phyloP scores from a whole-genome alignment of 2,329 filamentous ascomycete genomes.

The Cordyceps sp. region DNA sequence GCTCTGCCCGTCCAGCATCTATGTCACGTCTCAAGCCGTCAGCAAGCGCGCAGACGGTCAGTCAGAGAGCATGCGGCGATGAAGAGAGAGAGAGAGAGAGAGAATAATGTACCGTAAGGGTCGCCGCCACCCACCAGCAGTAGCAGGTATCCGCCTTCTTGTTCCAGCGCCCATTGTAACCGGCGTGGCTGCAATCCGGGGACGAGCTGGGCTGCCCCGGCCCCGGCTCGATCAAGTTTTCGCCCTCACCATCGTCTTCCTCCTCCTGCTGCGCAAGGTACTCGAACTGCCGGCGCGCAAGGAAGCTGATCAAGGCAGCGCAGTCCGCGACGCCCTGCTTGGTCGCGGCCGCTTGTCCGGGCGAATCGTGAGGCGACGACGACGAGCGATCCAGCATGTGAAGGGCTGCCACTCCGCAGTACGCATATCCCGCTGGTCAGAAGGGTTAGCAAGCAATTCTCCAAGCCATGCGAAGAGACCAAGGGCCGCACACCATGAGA shows the following conservation, averaged over 20 bases:
- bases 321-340: constrained; percentile 18
- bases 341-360: constrained; percentile 10
- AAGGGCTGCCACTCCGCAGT: constrained; percentile 69
- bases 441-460: neutral
- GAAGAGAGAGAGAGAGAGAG: too few relatives aligned
- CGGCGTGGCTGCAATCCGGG: constrained; percentile 33
- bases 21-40: neutral
- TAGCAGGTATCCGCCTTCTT: constrained; percentile 94
- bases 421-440: constrained; percentile 66
- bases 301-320: constrained; percentile 29
- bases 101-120: constrained; percentile 23
- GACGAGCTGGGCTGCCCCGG: constrained; percentile 18
- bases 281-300: constrained; percentile 46
- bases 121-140: constrained; percentile 73
- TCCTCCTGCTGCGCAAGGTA: constrained; percentile 34
- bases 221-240: constrained; percentile 17
- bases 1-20: constrained; percentile 40
- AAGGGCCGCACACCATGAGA: constrained; percentile 48
- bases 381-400: constrained; percentile 48
- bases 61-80: too few relatives aligned
- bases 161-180: constrained; percentile 81
- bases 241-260: constrained; percentile 25
- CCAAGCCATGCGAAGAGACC: too few relatives aligned
- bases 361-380: constrained; percentile 1
- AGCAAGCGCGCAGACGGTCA: neutral